Evolutionary conservation across 495 filamentous ascomycete genomes (phyloP), one percentile per base, ranked within the genome.

Genomic region (Xylona heveae): DNA sequence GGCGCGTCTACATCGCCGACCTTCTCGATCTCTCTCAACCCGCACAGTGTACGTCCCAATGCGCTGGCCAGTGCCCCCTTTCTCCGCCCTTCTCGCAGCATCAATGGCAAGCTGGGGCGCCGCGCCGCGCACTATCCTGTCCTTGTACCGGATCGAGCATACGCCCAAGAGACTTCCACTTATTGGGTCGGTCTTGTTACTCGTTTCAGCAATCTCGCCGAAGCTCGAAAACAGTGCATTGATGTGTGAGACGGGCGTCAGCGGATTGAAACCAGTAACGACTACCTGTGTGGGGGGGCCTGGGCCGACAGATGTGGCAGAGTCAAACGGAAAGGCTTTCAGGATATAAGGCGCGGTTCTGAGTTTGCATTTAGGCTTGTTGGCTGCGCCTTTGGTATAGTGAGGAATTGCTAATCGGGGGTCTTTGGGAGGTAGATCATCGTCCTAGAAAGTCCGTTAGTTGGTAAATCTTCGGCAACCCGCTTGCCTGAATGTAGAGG

Each of bases 151-250:
- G 46, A 99, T 75, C 12, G 77, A 76, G 32, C 81, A 90, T 42
- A 99, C 77, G 2, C 88, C 88, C 1, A 99, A 64, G 41, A 81
- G 88, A 37, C 76, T 90, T 7, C 88, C 90, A 10, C 80, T 94
- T 24, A 78, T 72, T 4, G 88, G 88, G 49, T 95, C 76, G 32
- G 84, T 81, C 46, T 83, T 78, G 43, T 92, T 91, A 40, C 75
- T 78, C 37, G 88, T 72, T 40, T 81, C 75, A 22, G 74, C 70
- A 31, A 99, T 77, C 30, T 92, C 82, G 29, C 88, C 88, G 54
- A 76, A 94, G 20, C 68, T 70, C 15, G 78, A 68, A 42, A 95
- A 94, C 14, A 81, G 62, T 16, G 73, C 69, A n/a, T 59, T 68
- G 24, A 95, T 65, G 34, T 80, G 78, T 31, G 71, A 64, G 39